Conservation (phyloP, 495 filamentous ascomycete genomes). For the Neurospora sp. region DNA sequence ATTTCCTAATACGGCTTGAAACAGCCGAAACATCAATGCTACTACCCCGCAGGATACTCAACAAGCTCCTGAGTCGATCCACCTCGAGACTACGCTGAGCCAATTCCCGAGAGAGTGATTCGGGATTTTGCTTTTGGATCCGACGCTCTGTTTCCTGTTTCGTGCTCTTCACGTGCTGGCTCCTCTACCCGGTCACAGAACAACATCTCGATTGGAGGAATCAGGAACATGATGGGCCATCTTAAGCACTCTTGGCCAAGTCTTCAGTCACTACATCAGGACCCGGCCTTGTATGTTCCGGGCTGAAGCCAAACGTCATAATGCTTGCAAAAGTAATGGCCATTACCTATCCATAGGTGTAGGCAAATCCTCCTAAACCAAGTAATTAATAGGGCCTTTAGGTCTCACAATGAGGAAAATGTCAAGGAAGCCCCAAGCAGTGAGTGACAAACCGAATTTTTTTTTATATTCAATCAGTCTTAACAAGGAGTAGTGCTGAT, state of each 20-base stretch:
- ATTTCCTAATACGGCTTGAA: background rate
- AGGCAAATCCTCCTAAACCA: background rate
- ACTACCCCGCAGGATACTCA: background rate
- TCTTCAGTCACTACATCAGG: background rate
- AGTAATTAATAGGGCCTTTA: background rate
- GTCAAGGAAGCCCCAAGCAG: background rate
- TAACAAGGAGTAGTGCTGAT: background rate
- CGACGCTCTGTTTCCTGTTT: background rate
- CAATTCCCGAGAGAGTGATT: background rate
- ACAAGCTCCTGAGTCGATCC: background rate
- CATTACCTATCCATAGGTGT: background rate
- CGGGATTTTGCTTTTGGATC: background rate
- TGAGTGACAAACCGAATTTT: background rate
- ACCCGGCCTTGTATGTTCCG: background rate
- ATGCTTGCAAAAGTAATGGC: background rate
- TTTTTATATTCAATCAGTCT: background rate
- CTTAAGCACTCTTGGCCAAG: background rate
- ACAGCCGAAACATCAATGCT: background rate
- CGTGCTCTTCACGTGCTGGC: background rate
- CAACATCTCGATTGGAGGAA: background rate
- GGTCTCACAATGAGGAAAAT: background rate
- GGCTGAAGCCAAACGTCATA: background rate
- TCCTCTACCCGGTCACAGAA: background rate
- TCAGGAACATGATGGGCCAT: background rate
- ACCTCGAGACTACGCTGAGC: background rate